Percentiles rank a stretch among this genome's conserved stretches.
These are phyloP conservation scores for Cyclotella atomus DNA, from an alignment of 108 stramenopile species.

Conservation along the genomic window DNA sequence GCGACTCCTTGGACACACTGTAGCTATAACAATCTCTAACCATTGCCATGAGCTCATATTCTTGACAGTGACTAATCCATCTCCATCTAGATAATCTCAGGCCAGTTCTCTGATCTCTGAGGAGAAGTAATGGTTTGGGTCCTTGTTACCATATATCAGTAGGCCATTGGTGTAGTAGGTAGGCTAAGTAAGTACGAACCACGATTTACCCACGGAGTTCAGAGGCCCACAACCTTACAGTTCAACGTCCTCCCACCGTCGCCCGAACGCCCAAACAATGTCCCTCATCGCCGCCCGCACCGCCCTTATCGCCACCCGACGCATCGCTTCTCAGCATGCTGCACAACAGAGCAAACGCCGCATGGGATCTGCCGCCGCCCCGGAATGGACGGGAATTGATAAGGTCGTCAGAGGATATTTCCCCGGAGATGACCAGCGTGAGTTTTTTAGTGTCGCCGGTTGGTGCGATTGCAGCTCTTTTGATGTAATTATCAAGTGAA, in stretches of 20 bases:
- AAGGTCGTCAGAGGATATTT: slow-evolving; percentile 83
- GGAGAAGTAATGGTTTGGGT: no score
- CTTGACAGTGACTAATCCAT: no score
- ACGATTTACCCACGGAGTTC: no score
- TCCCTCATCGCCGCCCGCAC: slow-evolving; percentile 45
- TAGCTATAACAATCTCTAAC: no score
- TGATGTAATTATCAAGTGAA: not conserved
- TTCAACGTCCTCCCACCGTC: not conserved
- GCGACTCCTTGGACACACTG: no score
- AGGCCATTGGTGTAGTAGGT: no score
- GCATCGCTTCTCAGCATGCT: slow-evolving; percentile 37
- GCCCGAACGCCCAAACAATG: slow-evolving; percentile 17
- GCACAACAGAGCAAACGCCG: slow-evolving; percentile 60
- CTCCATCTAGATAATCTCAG: no score
- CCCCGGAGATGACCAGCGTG: slow-evolving; percentile 84
- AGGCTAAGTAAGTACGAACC: no score
- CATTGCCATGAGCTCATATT: no score
- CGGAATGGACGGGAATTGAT: slow-evolving; percentile 88
- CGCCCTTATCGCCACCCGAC: slow-evolving; percentile 60
- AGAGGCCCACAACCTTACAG: no score
- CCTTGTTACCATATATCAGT: no score
- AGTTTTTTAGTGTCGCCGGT: slow-evolving; percentile 32
- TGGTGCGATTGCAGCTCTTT: not conserved
- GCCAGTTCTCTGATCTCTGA: no score
- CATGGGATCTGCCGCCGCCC: slow-evolving; percentile 71